phyloP scores from a whole-genome alignment of 805 yeast species.

The Hanseniaspora occidentalis region DNA sequence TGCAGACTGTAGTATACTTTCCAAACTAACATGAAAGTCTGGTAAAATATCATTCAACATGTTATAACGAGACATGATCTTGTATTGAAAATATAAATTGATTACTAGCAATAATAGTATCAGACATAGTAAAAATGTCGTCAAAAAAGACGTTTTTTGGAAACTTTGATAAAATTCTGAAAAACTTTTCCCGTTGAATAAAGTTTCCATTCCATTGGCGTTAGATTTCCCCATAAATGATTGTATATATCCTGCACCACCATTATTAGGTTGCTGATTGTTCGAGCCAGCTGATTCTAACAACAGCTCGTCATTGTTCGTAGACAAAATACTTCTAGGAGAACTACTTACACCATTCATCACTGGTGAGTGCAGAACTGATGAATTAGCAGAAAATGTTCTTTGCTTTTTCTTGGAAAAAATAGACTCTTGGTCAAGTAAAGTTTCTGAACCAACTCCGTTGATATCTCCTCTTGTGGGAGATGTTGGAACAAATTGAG shows the following conservation, averaged over 20 bases:
- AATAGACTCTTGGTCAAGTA: too few species aligned
- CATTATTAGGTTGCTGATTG: background rate
- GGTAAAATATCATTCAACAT: background rate
- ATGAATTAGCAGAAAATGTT: too few species aligned
- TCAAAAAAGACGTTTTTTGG: too few species aligned
- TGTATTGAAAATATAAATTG: background rate
- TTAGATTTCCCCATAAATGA: background rate
- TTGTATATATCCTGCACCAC: background rate
- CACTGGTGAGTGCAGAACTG: too few species aligned
- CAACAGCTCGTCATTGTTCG: background rate
- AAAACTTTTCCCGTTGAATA: too few species aligned
- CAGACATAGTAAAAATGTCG: background rate
- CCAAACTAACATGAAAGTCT: background rate
- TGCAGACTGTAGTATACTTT: background rate
- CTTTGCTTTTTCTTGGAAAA: too few species aligned
- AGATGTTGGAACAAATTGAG: slow-evolving; percentile 1
- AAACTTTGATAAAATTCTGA: too few species aligned
- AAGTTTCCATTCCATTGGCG: too few species aligned
- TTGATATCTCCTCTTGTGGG: too few species aligned
- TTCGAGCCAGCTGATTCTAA: background rate
- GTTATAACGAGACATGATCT: background rate
- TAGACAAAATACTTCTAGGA: background rate
- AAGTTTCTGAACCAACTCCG: too few species aligned
- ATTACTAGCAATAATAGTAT: background rate
- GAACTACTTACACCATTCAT: too few species aligned